These are phyloP conservation scores for Sclerotinia minor DNA, from an alignment of 2,329 filamentous ascomycete genomes.

Conservation along the genomic window DNA sequence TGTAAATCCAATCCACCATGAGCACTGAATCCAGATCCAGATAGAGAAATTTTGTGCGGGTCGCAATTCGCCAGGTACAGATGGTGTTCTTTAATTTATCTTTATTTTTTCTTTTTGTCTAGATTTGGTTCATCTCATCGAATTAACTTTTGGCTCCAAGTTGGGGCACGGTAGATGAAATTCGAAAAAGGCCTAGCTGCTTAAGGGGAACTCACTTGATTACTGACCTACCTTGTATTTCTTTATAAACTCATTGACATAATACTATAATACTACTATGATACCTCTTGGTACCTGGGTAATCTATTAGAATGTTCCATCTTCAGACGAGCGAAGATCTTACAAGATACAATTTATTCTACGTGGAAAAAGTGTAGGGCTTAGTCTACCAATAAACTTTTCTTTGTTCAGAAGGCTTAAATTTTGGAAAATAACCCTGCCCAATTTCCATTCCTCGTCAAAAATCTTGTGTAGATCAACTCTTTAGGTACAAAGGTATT, in stretches of 20 bases:
- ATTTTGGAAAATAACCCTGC: neutral
- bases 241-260: neutral
- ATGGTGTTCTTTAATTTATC: neutral
- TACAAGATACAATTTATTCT: neutral
- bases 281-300: neutral
- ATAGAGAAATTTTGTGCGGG: neutral
- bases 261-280: neutral
- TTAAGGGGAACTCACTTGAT: neutral
- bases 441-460: no score
- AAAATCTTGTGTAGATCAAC: no score
- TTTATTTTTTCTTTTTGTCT: neutral
- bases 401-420: neutral
- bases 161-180: neutral
- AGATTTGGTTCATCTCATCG: neutral
- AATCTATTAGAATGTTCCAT: no score
- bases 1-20: conserved; percentile 11
- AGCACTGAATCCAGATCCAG: neutral
- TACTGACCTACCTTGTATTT: neutral
- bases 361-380: conserved; percentile 10
- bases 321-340: neutral
- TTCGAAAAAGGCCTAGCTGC: neutral
- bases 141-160: neutral
- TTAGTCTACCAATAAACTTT: conserved; percentile 10
- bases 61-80: neutral
- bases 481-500: no score